Evolutionary conservation across 1,284 basidiomycete genomes (phyloP).

Genomic region (Exobasidium rhododendri): DNA sequence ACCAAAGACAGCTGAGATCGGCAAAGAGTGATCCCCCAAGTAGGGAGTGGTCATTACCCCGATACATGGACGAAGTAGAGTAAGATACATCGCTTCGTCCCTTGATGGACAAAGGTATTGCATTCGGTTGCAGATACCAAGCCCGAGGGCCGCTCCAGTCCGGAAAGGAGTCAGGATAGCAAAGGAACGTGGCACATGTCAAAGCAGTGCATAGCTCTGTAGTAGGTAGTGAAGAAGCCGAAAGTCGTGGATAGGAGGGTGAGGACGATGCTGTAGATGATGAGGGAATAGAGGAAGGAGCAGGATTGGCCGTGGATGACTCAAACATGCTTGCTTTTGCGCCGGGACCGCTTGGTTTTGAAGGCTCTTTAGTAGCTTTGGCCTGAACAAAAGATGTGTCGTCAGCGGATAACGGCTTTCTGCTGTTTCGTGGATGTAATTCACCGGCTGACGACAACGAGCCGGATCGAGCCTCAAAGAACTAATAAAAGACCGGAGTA

Average conservation of each 20-base stretch:
- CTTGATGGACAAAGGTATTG: constrained; percentile 7
- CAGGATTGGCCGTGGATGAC: background rate
- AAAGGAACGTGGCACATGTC: constrained; percentile 11
- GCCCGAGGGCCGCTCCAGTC: constrained; percentile 10
- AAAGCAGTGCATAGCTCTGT: constrained; percentile 13
- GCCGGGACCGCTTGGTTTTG: background rate
- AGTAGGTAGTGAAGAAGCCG: constrained; percentile 3
- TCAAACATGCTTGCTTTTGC: background rate
- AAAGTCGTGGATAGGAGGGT: background rate
- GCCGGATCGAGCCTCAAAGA: background rate
- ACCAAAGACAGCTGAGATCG: constrained; percentile 6
- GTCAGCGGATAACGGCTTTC: background rate
- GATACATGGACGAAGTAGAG: background rate
- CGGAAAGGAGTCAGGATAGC: constrained; percentile 10
- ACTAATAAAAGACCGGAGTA: background rate
- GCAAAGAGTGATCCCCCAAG: background rate
- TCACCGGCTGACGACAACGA: background rate
- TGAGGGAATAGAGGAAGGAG: background rate
- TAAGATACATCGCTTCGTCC: constrained; percentile 6
- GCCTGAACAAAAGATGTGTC: background rate
- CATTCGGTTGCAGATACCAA: constrained; percentile 6
- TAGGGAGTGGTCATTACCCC: background rate
- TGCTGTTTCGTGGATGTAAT: background rate
- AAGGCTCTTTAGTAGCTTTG: constrained; percentile 4
- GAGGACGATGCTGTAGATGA: background rate